Conservation (phyloP, 305 asterid genomes). For the Fraxinus floribunda region DNA sequence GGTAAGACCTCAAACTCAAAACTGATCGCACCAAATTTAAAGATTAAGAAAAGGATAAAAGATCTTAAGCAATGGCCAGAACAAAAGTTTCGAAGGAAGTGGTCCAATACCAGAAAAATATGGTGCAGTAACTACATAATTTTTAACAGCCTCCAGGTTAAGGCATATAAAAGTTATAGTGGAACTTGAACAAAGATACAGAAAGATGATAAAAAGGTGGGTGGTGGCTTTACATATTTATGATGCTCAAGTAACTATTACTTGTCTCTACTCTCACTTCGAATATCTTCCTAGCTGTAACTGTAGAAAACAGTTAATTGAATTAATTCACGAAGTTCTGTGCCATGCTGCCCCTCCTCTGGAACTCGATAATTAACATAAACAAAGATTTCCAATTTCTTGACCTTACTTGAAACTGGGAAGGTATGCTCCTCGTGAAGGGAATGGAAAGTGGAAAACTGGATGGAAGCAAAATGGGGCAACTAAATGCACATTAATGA, state of each 20-base stretch:
- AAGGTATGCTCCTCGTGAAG: background rate
- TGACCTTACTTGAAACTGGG: background rate
- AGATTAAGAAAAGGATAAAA: background rate
- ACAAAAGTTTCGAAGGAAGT: background rate
- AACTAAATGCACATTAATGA: background rate
- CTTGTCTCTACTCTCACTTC: background rate
- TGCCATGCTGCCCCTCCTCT: background rate
- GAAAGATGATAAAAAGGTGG: background rate
- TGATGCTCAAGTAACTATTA: background rate
- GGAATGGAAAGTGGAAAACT: background rate
- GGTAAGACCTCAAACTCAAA: slow-evolving; percentile 22
- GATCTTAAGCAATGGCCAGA: background rate
- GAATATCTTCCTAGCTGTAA: background rate
- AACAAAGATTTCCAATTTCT: background rate
- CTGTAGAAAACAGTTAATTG: background rate
- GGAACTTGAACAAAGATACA: background rate
- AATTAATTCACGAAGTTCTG: background rate
- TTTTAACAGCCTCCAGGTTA: background rate
- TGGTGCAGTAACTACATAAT: background rate
- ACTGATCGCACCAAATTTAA: background rate
- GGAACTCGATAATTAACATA: background rate
- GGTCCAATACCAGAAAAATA: background rate
- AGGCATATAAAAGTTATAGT: background rate
- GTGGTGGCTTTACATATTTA: background rate
- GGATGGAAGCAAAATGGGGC: background rate